Evolutionary conservation across 768 basidiomycete species (phyloP).

Genomic region (Macrolepiota fuliginosa): DNA sequence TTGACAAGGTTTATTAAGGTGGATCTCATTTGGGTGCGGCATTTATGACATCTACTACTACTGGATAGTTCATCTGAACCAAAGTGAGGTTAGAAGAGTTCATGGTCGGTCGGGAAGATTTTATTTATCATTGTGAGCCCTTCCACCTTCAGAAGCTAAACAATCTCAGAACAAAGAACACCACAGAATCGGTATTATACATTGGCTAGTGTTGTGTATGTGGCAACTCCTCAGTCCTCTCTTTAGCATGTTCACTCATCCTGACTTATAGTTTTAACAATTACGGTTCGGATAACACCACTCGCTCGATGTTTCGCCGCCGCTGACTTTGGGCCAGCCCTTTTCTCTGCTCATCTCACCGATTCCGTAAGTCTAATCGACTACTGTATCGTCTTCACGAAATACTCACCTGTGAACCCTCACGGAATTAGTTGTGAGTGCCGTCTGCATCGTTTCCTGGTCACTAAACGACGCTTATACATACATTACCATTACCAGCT

Average conservation of each 20-base stretch:
- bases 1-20: conserved; percentile 30
- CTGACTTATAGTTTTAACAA: conserved; percentile 43
- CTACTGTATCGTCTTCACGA: background rate
- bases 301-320: background rate
- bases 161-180: background rate
- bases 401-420: background rate
- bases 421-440: conserved; percentile 29
- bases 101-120: conserved; percentile 55
- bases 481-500: background rate
- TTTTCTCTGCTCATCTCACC: background rate
- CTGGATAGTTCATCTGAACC: background rate
- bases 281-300: conserved; percentile 37
- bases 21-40: conserved; percentile 51
- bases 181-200: conserved; percentile 59
- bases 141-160: background rate
- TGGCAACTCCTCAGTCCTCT: conserved; percentile 1
- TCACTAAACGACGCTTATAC: too few relatives aligned
- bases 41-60: background rate
- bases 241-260: background rate
- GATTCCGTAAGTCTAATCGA: conserved; percentile 5
- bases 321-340: conserved; percentile 1
- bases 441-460: too few relatives aligned
- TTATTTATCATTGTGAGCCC: conserved; percentile 52
- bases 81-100: conserved; percentile 35
- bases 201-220: conserved; percentile 49